Conservation (phyloP, 331 rosid species). For the Rhamnella rubrinervis region DNA sequence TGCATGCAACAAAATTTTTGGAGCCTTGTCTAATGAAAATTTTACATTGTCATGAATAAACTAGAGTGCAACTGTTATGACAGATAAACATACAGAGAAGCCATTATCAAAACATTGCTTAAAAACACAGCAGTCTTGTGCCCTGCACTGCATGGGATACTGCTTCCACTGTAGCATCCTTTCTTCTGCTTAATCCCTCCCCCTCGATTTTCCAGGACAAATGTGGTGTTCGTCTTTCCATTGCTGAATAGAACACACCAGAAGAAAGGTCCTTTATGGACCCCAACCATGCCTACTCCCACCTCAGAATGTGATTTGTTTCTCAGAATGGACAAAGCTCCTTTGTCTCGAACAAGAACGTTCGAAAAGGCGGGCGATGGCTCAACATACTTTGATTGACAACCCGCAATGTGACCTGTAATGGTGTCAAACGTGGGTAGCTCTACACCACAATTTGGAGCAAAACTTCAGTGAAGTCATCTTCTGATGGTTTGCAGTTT, state of each 20-base stretch:
- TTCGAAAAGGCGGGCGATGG: slow-evolving; percentile 56
- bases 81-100: slow-evolving; percentile 28
- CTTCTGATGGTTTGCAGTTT: slow-evolving; percentile 76
- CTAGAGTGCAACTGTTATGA: slow-evolving; percentile 17
- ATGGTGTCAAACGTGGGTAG: slow-evolving; percentile 83
- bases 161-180: slow-evolving; percentile 87
- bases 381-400: slow-evolving; percentile 63
- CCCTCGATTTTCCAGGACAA: slow-evolving; percentile 83
- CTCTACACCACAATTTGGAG: slow-evolving; percentile 91
- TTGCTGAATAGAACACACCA: slow-evolving; percentile 80
- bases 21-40: slow-evolving; percentile 17
- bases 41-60: background rate
- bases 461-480: slow-evolving; percentile 82
- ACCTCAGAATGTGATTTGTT: slow-evolving; percentile 80
- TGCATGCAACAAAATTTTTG: slow-evolving; percentile 7
- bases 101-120: slow-evolving; percentile 20
- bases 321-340: slow-evolving; percentile 45
- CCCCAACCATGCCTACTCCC: slow-evolving; percentile 77
- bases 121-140: slow-evolving; percentile 25
- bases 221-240: slow-evolving; percentile 67
- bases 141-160: slow-evolving; percentile 60
- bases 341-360: slow-evolving; percentile 55
- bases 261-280: slow-evolving; percentile 68
- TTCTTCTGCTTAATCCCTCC: slow-evolving; percentile 65
- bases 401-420: slow-evolving; percentile 65